phyloP scores from a whole-genome alignment of 1,284 basidiomycete species.

The Puccinia hordei region DNA sequence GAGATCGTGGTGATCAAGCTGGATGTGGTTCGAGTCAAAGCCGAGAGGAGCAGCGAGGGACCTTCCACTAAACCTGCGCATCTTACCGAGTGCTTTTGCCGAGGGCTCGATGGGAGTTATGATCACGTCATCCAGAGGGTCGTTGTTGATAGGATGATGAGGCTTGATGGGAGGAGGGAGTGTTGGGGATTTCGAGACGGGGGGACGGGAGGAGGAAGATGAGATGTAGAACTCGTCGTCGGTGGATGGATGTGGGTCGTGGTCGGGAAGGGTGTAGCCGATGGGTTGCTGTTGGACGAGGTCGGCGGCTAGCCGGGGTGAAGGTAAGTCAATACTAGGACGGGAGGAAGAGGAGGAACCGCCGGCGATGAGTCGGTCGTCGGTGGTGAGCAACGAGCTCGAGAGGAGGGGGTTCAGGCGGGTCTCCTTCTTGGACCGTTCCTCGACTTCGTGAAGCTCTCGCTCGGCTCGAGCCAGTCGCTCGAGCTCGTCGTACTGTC shows the following conservation, averaged over 20 bases:
- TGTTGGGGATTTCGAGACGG: neutral
- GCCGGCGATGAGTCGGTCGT: neutral
- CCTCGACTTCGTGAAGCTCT: conserved; percentile 17
- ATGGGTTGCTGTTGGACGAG: neutral
- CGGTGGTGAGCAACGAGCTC: neutral
- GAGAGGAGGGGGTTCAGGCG: neutral
- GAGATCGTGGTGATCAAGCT: neutral
- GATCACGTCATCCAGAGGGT: neutral
- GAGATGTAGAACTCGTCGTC: neutral
- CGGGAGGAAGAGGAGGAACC: conserved; percentile 18
- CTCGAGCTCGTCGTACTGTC: conserved; percentile 69
- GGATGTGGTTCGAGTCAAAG: neutral
- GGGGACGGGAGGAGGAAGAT: neutral
- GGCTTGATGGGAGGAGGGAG: neutral
- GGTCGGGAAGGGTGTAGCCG: neutral
- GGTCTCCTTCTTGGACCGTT: conserved; percentile 20
- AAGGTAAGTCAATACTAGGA: neutral
- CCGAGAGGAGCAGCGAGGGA: neutral
- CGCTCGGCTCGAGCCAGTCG: conserved; percentile 62
- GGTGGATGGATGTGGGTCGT: neutral
- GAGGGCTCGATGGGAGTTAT: conserved; percentile 29
- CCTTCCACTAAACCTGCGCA: conserved; percentile 21
- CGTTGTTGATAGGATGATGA: neutral
- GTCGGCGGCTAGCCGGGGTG: neutral
- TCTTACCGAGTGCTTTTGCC: conserved; percentile 43